These are phyloP conservation scores for Sambucus nigra DNA, from an alignment of 129 eudicot species.

Conservation along the genomic window DNA sequence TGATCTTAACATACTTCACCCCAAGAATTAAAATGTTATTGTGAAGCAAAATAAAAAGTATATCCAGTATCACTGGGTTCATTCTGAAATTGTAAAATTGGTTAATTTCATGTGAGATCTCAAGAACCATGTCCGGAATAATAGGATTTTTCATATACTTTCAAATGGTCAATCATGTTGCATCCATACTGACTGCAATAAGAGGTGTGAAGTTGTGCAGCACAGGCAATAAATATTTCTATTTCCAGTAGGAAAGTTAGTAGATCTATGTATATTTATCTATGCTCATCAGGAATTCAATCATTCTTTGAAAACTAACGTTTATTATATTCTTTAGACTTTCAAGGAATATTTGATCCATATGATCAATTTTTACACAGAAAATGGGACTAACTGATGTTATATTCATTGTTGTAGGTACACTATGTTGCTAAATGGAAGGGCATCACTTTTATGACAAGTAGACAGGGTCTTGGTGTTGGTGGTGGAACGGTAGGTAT, in stretches of 20 bases:
- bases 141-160: too few relatives aligned
- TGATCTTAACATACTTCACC: too few relatives aligned
- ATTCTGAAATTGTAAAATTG: too few relatives aligned
- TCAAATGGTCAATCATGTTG: too few relatives aligned
- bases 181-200: too few relatives aligned
- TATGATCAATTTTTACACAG: not conserved
- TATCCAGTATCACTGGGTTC: too few relatives aligned
- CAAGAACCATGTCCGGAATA: too few relatives aligned
- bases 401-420: slow-evolving; percentile 43
- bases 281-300: not conserved
- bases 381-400: slow-evolving; percentile 3
- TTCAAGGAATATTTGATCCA: not conserved
- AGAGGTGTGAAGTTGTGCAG: too few relatives aligned
- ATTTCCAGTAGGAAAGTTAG: not conserved
- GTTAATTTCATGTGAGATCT: too few relatives aligned
- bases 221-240: not conserved
- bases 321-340: not conserved
- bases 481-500: slow-evolving; percentile 99
- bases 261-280: not conserved
- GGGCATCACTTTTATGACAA: slow-evolving; percentile 91
- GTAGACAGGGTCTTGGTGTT: slow-evolving; percentile 93
- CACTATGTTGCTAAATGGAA: slow-evolving; percentile 99
- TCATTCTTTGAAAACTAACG: not conserved
- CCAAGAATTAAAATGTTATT: too few relatives aligned
- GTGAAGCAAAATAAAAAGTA: too few relatives aligned